Evolutionary conservation across 164 flowering plant genomes (phyloP).

Genomic region (Akebia trifoliata): DNA sequence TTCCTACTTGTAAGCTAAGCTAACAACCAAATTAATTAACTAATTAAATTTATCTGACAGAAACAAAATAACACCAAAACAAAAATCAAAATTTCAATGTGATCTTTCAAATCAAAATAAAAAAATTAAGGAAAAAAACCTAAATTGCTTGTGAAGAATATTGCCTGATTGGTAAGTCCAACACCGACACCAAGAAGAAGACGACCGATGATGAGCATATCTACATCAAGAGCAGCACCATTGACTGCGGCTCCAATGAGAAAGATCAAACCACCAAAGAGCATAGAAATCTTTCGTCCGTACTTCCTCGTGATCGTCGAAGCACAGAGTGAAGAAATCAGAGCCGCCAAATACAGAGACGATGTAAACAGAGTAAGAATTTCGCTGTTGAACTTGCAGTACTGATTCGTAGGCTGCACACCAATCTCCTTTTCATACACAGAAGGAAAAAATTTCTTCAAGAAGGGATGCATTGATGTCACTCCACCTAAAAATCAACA

Average conservation of each 20-base stretch:
- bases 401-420: slow-evolving; percentile 8
- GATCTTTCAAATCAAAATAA: not conserved
- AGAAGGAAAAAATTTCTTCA: slow-evolving; percentile 15
- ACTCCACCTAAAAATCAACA: slow-evolving; percentile 14
- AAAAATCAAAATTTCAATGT: too few relatives aligned
- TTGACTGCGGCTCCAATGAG: slow-evolving; percentile 10
- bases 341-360: slow-evolving; percentile 16
- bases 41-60: too few relatives aligned
- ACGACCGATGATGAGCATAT: slow-evolving; percentile 22
- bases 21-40: too few relatives aligned
- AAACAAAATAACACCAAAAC: too few relatives aligned
- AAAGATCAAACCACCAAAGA: slow-evolving; percentile 12
- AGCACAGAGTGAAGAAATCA: slow-evolving; percentile 14
- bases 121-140: not conserved
- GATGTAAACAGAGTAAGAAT: slow-evolving; percentile 17
- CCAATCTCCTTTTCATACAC: slow-evolving; percentile 7
- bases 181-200: slow-evolving; percentile 20
- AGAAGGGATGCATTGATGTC: slow-evolving; percentile 13
- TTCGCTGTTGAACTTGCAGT: slow-evolving; percentile 21
- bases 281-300: slow-evolving; percentile 16
- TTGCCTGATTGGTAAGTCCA: slow-evolving; percentile 20
- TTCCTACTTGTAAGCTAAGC: too few relatives aligned
- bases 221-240: slow-evolving; percentile 10
- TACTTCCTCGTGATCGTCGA: slow-evolving; percentile 9
- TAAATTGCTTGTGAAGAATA: not conserved